Evolutionary conservation across 2,329 filamentous ascomycete genomes (phyloP), one percentile per base, ranked within the genome.

Genomic region (Pseudogymnoascus sp.): DNA sequence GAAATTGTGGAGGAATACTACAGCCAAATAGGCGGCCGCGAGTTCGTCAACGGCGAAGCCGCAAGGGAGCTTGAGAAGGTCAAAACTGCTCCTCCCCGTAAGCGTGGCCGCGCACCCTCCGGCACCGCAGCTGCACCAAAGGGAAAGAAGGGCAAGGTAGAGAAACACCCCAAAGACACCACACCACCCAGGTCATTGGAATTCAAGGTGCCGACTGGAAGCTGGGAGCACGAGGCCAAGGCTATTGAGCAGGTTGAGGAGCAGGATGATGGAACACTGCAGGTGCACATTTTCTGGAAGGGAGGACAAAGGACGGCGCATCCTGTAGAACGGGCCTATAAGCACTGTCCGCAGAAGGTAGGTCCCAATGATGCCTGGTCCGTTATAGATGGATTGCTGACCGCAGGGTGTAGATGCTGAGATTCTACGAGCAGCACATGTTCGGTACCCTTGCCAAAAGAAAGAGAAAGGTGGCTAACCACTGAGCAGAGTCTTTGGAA

Each of bases 341-440:
- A 85, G 68, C 86, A 90, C 67, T 91, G 88, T 66, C 90, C 90
- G 0, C 89, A 93, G 70, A 89, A 87, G 80, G 87, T 88, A 71
- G 61, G 11, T 25, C n/a, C 16, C 28, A 32, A 54, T n/a, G 6
- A 28, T 11, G 4, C 28, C 20, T 34, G 28, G 6, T 3, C 47
- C 12, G 16, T 4, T 3, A 16, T 57, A 4, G 28, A 54, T 16
- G 14, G 37, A 35, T 38, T 39, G 47, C 28, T 54, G 25, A 54
- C 57, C 38, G 39, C 25, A 50, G n/a, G n/a, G 12, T 20, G n/a
- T 54, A 74, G 73, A 76, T 79, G 78, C 72, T 81, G 1, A 70
- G 69, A 41, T 81, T 80, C 66, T 81, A 80, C 66, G 78, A 80
- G 65, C 74, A 72, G 57, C 78, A 81, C 64, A 69, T 80, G 72